Evolutionary conservation across 2,329 filamentous ascomycete species (phyloP).

Genomic region (Phialocephala sp.): DNA sequence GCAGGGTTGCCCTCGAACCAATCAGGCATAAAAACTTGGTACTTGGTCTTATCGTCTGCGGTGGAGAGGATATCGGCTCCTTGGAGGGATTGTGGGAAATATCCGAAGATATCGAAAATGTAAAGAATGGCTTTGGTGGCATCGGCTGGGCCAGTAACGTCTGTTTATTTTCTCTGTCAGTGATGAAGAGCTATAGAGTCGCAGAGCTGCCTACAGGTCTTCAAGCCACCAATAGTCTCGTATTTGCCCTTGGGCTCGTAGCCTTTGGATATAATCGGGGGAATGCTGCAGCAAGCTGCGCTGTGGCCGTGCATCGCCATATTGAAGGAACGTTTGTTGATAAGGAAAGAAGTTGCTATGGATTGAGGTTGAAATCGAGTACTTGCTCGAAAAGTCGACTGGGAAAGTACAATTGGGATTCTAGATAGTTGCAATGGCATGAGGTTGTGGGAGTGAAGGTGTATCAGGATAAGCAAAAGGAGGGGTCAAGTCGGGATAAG

Average conservation of each 20-base stretch:
- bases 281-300: conserved; percentile 63
- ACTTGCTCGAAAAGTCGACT: not conserved
- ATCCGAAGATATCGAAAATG: conserved; percentile 70
- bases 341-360: not conserved
- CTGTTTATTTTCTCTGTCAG: conserved; percentile 24
- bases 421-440: not conserved
- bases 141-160: conserved; percentile 54
- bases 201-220: conserved; percentile 51
- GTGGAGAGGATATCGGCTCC: conserved; percentile 70
- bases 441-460: not conserved
- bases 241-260: conserved; percentile 63
- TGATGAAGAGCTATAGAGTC: not conserved
- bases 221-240: conserved; percentile 60
- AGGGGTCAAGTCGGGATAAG: conserved; percentile 5
- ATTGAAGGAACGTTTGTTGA: not conserved
- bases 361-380: not conserved
- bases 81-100: conserved; percentile 72
- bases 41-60: conserved; percentile 62
- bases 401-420: not conserved
- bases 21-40: conserved; percentile 90
- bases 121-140: conserved; percentile 64
- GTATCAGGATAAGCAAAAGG: not conserved
- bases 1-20: conserved; percentile 73
- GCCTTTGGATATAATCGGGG: conserved; percentile 60
- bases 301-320: conserved; percentile 52